Evolutionary conservation across 2,329 filamentous ascomycete species (phyloP).

Genomic region (Rhinocladiella mackenziei): DNA sequence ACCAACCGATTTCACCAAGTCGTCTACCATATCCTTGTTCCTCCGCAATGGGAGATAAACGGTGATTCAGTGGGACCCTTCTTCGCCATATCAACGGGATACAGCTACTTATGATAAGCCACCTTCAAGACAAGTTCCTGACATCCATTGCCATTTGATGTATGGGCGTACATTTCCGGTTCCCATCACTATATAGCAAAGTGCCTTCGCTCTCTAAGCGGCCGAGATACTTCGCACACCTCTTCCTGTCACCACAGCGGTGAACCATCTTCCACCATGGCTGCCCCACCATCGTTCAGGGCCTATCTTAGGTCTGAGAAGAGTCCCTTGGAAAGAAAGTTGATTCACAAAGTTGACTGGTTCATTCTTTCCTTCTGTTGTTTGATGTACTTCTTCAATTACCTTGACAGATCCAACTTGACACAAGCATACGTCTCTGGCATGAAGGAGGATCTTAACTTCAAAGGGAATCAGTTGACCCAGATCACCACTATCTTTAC

Average conservation of each 20-base stretch:
- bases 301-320: conserved; percentile 13
- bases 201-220: no score
- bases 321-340: conserved; percentile 36
- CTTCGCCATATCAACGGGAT: no score
- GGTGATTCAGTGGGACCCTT: no score
- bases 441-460: conserved; percentile 35
- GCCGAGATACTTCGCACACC: no score
- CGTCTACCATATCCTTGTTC: neutral
- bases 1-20: neutral
- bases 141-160: no score
- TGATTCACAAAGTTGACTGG: conserved; percentile 50
- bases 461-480: conserved; percentile 35
- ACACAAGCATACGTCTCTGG: conserved; percentile 38
- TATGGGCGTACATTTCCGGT: no score
- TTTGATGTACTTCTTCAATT: conserved; percentile 41
- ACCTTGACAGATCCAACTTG: conserved; percentile 46
- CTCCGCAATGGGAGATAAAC: neutral
- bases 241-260: no score
- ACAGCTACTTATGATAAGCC: no score
- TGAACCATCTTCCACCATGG: conserved; percentile 30
- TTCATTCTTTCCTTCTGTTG: conserved; percentile 47
- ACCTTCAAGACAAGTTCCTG: no score
- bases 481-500: conserved; percentile 30
- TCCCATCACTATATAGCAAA: no score
- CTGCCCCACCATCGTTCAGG: conserved; percentile 40